These are phyloP conservation scores for Lodderomyces margitis DNA, from an alignment of 1,139 yeast genomes.

Conservation along the genomic window DNA sequence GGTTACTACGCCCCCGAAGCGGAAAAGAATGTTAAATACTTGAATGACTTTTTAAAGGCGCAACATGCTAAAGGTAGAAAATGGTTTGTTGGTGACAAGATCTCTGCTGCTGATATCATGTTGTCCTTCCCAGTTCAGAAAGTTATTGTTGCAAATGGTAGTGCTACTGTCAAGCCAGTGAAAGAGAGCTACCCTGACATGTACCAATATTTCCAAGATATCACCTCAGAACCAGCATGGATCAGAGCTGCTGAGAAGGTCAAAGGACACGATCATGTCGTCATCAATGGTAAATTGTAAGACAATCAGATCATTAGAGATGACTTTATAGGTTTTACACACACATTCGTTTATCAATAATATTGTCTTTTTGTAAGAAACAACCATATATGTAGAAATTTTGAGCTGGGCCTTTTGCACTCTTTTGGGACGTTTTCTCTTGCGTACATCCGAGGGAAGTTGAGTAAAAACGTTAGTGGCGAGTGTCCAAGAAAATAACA, in stretches of 20 bases:
- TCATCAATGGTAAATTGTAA: not conserved
- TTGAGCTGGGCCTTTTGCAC: no score
- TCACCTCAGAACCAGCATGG: slow-evolving; percentile 20
- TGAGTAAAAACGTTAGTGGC: no score
- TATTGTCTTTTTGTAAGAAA: no score
- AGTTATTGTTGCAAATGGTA: slow-evolving; percentile 20
- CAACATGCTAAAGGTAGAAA: slow-evolving; percentile 21
- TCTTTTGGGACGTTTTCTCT: no score
- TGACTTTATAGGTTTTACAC: not conserved
- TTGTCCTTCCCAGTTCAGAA: slow-evolving; percentile 32
- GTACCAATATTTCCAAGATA: slow-evolving; percentile 7
- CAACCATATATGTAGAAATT: no score
- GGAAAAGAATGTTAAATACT: slow-evolving; percentile 24
- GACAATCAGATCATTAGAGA: no score
- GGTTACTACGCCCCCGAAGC: slow-evolving; percentile 29
- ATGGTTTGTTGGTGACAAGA: slow-evolving; percentile 36
- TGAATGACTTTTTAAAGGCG: slow-evolving; percentile 29
- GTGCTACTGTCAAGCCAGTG: not conserved
- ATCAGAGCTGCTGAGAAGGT: slow-evolving; percentile 21
- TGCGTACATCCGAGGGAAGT: no score
- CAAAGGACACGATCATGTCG: slow-evolving; percentile 2
- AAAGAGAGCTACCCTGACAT: slow-evolving; percentile 10
- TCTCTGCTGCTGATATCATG: slow-evolving; percentile 41
- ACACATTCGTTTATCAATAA: not conserved
- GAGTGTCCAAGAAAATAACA: no score